A percentile compares a stretch with the other conserved stretches of the same genome.
phyloP scores from a whole-genome alignment of 208 protist genomes.

The Acanthamoeba rhysodes region DNA sequence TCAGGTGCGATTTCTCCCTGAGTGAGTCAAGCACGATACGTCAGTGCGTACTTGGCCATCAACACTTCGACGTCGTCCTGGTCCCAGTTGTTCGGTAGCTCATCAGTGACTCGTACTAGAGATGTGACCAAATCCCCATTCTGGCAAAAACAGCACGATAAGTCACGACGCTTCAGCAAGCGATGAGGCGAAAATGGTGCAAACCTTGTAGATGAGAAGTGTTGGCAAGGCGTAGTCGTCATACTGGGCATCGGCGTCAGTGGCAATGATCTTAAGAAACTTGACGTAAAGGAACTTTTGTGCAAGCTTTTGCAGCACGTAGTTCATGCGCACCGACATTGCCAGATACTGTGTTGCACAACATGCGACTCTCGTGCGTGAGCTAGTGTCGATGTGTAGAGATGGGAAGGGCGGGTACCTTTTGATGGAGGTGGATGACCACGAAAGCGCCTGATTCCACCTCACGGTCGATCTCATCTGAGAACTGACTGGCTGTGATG shows the following conservation, averaged over 20 bases:
- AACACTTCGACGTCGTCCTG: constrained; percentile 41
- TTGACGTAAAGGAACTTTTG: constrained; percentile 68
- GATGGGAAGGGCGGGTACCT: neutral
- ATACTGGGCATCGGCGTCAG: constrained; percentile 17
- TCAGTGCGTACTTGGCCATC: neutral
- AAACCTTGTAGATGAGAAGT: constrained; percentile 68
- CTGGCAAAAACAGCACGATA: neutral
- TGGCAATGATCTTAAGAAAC: constrained; percentile 39
- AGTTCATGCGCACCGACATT: constrained; percentile 63
- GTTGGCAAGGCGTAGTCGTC: constrained; percentile 44
- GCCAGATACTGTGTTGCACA: constrained; percentile 16
- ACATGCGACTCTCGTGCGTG: neutral
- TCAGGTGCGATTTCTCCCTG: too few species aligned
- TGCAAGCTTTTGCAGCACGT: constrained; percentile 58
- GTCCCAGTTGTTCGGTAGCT: constrained; percentile 38
- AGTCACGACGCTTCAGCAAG: neutral
- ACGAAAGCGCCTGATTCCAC: constrained; percentile 5
- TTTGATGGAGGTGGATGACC: constrained; percentile 54
- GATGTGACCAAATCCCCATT: constrained; percentile 48
- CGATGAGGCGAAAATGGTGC: too few species aligned
- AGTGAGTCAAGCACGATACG: too few species aligned
- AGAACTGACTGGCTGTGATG: constrained; percentile 25
- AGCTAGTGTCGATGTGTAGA: neutral
- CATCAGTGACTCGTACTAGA: constrained; percentile 14
- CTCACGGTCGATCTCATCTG: constrained; percentile 60